Conservation (phyloP, 2,329 filamentous ascomycete genomes). For the Diaporthe caulivora region DNA sequence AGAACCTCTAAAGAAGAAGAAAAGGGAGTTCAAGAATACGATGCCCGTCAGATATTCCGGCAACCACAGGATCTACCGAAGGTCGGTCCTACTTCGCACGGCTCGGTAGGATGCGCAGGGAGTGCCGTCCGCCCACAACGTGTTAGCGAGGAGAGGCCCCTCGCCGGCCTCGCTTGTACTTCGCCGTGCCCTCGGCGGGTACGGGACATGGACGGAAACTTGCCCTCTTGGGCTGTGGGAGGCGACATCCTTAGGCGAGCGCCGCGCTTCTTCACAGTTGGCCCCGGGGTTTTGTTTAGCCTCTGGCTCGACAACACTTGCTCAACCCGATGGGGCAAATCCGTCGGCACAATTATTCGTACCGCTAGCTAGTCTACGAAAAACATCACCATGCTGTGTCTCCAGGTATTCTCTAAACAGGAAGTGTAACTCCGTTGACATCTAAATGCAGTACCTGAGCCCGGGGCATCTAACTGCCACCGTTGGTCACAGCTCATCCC, state of each 20-base stretch:
- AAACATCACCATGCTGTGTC: neutral
- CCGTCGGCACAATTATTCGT: neutral
- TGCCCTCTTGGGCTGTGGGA: neutral
- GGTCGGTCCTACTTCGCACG: neutral
- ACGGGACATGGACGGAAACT: neutral
- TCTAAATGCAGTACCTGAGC: conserved; percentile 39
- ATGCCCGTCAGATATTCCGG: neutral
- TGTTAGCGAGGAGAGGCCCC: neutral
- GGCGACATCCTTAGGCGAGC: neutral
- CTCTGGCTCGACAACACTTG: neutral
- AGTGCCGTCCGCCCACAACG: neutral
- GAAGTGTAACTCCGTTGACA: conserved; percentile 19
- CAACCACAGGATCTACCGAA: neutral
- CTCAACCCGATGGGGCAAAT: neutral
- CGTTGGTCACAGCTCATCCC: conserved; percentile 49
- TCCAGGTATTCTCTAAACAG: neutral
- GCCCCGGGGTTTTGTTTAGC: neutral
- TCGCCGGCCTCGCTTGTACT: neutral
- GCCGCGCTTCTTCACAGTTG: neutral
- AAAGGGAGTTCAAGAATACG: neutral
- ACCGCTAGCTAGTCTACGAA: neutral
- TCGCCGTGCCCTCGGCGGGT: neutral
- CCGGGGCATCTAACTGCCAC: conserved; percentile 3
- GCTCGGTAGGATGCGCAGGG: neutral
- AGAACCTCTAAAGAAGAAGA: neutral